Evolutionary conservation across 192 early-diverging fungal genomes (phyloP).

Genomic region (Backusella westeae): DNA sequence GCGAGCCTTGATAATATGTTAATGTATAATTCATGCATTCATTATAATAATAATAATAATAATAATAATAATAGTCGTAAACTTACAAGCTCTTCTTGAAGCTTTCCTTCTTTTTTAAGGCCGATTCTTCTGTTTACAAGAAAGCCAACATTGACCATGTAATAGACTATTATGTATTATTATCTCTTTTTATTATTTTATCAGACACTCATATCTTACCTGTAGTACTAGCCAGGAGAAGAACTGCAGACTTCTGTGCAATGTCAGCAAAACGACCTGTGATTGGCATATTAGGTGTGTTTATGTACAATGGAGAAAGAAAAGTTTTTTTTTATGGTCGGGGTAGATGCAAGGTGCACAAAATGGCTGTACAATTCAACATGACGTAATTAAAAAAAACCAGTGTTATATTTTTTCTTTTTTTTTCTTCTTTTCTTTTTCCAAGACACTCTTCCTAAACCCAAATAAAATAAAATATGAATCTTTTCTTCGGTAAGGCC

Average conservation of each 20-base stretch:
- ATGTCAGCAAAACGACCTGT: conserved; percentile 30
- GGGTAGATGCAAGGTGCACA: background rate
- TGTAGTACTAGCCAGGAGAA: conserved; percentile 34
- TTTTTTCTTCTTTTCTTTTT: background rate
- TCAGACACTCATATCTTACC: background rate
- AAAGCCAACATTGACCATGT: conserved; percentile 31
- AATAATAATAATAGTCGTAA: background rate
- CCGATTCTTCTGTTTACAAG: conserved; percentile 36
- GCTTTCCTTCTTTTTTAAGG: conserved; percentile 34
- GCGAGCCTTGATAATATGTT: background rate
- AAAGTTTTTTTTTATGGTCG: background rate
- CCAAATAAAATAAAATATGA: conserved; percentile 37
- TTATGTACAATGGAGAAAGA: background rate
- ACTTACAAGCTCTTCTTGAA: conserved; percentile 41
- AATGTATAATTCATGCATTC: background rate
- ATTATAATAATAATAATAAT: background rate
- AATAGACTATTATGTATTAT: conserved; percentile 30
- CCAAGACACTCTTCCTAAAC: background rate
- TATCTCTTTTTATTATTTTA: background rate
- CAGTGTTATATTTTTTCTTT: background rate
- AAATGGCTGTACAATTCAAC: background rate
- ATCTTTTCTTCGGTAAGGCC: conserved; percentile 64
- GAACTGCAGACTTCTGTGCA: conserved; percentile 36
- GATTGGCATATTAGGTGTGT: conserved; percentile 11
- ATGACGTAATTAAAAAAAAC: conserved; percentile 9